Base-by-base conservation (phyloP, 176 grass and related monocot genomes). In the Pontederia crassipes region DNA sequence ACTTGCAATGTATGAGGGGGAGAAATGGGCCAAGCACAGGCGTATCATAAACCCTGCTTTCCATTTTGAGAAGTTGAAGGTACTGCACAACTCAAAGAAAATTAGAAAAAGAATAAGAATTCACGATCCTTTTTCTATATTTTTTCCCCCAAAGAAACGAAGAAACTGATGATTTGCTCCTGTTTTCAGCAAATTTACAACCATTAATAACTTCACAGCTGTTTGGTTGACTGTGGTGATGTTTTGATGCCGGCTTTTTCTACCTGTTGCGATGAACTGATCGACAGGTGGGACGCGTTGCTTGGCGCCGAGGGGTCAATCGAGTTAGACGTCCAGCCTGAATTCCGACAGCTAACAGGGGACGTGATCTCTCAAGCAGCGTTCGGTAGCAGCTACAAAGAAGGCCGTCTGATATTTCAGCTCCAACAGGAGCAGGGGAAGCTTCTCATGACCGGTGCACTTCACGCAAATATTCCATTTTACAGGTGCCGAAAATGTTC, bases 21-120 rank as follows among this genome's bases (percentile, higher is more conserved):
- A 73, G 8, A 55, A 73, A 50, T 73, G 71, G 71, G 71, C 24
- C n/a, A 73, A 73, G 15, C 71, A 62, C 28, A 63, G 70, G 10
- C 62, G 28, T 17, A 73, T 63, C 29, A 61, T 73, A 14, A 73
- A 73, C 11, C 58, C 70, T 26, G 59, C 70, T 46, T 73, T 73
- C n/a, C 70, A 73, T 45, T 0, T 55, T 0, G 71, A 73, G 27
- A 73, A 73, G 11, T 2, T 73, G 11, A 73, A 73, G 58, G 71
- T 73, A 40, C 12, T 46, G 29, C 3, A 17, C 9, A 4, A 57
- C 0, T 26, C 4, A 14, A 16, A 28, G 46, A 15, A 11, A 40
- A 15, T 0, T 28, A 28, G 16, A 8, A 24, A 1, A 8, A 8
- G 16, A 8, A 57, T 8, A 61, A 15, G 40, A 1, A 2, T 17